phyloP scores from a whole-genome alignment of 164 flowering plant species.

The Chimonanthus praecox region DNA sequence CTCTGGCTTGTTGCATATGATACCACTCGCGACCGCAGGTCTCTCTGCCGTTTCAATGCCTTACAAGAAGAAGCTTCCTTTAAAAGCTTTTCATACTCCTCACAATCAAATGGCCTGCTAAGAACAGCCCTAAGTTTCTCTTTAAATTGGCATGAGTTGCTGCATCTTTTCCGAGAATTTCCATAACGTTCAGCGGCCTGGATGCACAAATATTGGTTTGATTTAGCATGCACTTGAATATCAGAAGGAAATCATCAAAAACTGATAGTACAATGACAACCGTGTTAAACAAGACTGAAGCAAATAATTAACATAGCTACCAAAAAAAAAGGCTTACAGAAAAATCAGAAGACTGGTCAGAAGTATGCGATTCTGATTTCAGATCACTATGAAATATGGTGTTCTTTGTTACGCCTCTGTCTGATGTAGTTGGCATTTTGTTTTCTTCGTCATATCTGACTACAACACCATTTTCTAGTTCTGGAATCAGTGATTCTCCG shows the following conservation, averaged over 20 bases:
- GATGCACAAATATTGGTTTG: not conserved
- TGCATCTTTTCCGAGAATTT: constrained; percentile 1
- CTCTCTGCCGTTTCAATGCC: constrained; percentile 11
- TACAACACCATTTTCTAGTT: constrained; percentile 9
- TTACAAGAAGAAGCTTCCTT: constrained; percentile 8
- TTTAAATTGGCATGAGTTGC: constrained; percentile 10
- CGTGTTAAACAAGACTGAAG: not conserved
- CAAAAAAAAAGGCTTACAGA: constrained; percentile 12
- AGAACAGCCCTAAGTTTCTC: constrained; percentile 26
- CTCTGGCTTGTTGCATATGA: constrained; percentile 7
- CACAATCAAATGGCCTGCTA: constrained; percentile 21
- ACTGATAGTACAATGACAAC: not conserved
- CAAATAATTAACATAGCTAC: not conserved
- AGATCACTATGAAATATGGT: not conserved
- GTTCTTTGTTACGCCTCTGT: constrained; percentile 1
- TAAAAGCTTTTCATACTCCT: constrained; percentile 21
- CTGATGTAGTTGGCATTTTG: constrained; percentile 22
- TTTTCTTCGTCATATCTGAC: constrained; percentile 21
- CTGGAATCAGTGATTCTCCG: constrained; percentile 11
- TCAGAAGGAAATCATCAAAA: not conserved
- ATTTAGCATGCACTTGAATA: not conserved
- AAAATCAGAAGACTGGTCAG: constrained; percentile 4
- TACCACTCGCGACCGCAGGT: constrained; percentile 19
- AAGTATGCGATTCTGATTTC: constrained; percentile 4
- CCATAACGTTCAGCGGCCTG: constrained; percentile 16